Evolutionary conservation across 495 filamentous ascomycete genomes (phyloP), one percentile per base, ranked within the genome.

Genomic region (Aspergillus steynii): DNA sequence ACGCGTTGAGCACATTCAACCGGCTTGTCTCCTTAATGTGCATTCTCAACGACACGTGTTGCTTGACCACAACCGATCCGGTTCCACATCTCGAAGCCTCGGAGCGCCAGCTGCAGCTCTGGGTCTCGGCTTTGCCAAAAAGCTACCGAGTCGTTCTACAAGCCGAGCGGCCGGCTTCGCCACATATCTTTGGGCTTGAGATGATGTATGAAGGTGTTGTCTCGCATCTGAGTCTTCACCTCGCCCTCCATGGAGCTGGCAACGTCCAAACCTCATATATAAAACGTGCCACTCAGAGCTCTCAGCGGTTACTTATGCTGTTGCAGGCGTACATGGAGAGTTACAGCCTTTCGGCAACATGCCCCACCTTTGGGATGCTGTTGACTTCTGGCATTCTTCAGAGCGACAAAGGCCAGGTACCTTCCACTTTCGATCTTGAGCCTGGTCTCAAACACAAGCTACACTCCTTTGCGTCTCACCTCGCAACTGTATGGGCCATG

Each of bases 1-100:
- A 82, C 55, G 79, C 80, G 25, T 63, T 86, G 37, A 88, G 83
- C 66, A 86, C 82, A 0, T 87, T 89, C 69, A 89, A 89, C 61
- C 77, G 70, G 28, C 70, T 85, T 1, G 61, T 80, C 0, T 71
- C 77, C 6, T 64, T 88, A 12, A 65, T 78, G 31, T 73, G 73
- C 15, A 77, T 84, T 6, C 37, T 83, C 37, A 79, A 78, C 51
- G 76, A 78, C 4, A 59, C 76, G 26, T 78, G 74, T 42, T 74
- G 58, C 56, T 58, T 68, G 54, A 67, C 67, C 12, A 55, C 65
- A 15, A 68, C 68, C 4, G 52, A 64, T 28, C 68, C 74, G 31
- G 45, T 65, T 12, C 68, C 72, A 12, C 68, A 74, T 34, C 55
- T 77, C 9, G 76, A 77, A 58, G 64, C 68, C 29, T 64, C 76